Percentiles rank a stretch among this genome's conserved stretches.
Conservation (phyloP, 208 protist species). For the Strigomonas culicis region DNA sequence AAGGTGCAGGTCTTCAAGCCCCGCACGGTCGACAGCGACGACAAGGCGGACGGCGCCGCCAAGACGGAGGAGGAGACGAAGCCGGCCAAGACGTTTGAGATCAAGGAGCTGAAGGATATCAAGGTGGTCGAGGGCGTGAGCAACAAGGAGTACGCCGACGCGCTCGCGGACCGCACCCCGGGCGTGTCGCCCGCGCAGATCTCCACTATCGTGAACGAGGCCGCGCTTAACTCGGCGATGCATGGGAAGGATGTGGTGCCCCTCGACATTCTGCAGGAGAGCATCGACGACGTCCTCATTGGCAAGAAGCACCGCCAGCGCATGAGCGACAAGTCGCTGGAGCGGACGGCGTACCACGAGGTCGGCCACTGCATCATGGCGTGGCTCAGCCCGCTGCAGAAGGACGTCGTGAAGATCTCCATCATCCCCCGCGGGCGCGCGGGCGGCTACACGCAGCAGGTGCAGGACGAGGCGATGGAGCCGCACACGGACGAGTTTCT, state of each 20-base stretch:
- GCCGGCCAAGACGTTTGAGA: not conserved
- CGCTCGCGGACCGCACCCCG: slow-evolving; percentile 87
- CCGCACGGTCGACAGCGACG: slow-evolving; percentile 39
- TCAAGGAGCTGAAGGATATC: slow-evolving; percentile 29
- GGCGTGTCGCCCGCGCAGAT: slow-evolving; percentile 95
- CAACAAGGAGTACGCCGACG: slow-evolving; percentile 71
- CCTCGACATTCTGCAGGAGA: slow-evolving; percentile 71
- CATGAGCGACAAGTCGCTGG: slow-evolving; percentile 78
- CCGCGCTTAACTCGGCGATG: slow-evolving; percentile 89
- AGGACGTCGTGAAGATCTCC: slow-evolving; percentile 91
- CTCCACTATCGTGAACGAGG: slow-evolving; percentile 97
- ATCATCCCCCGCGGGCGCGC: slow-evolving; percentile 89
- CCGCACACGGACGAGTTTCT: slow-evolving; percentile 83
- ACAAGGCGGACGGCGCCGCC: slow-evolving; percentile 9
- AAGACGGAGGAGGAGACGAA: not conserved
- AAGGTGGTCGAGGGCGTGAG: slow-evolving; percentile 81
- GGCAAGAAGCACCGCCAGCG: slow-evolving; percentile 92
- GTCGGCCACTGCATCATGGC: slow-evolving; percentile 97
- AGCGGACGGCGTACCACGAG: slow-evolving; percentile 97
- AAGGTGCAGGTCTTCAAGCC: slow-evolving; percentile 75
- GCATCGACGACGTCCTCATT: slow-evolving; percentile 92
- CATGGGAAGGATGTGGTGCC: slow-evolving; percentile 69
- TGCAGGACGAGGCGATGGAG: slow-evolving; percentile 89
- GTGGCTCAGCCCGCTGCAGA: slow-evolving; percentile 84
- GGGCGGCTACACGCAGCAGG: slow-evolving; percentile 91